These are phyloP conservation scores for Saururus chinensis DNA, from an alignment of 164 flowering plant genomes.

Conservation along the genomic window DNA sequence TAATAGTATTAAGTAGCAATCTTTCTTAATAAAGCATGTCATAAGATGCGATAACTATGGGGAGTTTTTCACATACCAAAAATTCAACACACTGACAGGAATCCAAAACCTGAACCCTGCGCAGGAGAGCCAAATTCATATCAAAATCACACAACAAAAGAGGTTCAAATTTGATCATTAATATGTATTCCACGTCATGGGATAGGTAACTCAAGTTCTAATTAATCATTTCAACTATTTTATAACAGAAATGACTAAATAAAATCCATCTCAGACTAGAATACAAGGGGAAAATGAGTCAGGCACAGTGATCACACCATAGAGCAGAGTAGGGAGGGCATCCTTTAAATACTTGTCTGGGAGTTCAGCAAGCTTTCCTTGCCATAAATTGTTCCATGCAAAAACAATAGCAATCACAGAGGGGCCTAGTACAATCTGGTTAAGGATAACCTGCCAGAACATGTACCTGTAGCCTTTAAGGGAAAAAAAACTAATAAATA, in stretches of 20 bases:
- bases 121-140: conserved; percentile 5
- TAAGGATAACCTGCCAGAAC: conserved; percentile 56
- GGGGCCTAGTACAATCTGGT: conserved; percentile 89
- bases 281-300: background rate
- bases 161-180: too few relatives aligned
- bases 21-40: too few relatives aligned
- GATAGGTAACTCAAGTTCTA: too few relatives aligned
- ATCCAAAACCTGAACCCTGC: conserved; percentile 32
- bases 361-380: conserved; percentile 67
- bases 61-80: conserved; percentile 38
- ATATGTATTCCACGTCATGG: too few relatives aligned
- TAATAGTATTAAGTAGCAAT: too few relatives aligned
- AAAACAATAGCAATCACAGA: conserved; percentile 82
- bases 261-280: background rate
- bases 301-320: conserved; percentile 29
- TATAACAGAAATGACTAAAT: background rate
- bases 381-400: conserved; percentile 96
- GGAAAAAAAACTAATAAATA: background rate
- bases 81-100: conserved; percentile 75
- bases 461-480: conserved; percentile 1
- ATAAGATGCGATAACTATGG: too few relatives aligned
- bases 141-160: too few relatives aligned
- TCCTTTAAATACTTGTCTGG: conserved; percentile 69
- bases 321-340: conserved; percentile 74
- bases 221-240: background rate